These are phyloP conservation scores for Pilatotrama ljubarskyi DNA, from an alignment of 768 basidiomycete species.

Conservation along the genomic window DNA sequence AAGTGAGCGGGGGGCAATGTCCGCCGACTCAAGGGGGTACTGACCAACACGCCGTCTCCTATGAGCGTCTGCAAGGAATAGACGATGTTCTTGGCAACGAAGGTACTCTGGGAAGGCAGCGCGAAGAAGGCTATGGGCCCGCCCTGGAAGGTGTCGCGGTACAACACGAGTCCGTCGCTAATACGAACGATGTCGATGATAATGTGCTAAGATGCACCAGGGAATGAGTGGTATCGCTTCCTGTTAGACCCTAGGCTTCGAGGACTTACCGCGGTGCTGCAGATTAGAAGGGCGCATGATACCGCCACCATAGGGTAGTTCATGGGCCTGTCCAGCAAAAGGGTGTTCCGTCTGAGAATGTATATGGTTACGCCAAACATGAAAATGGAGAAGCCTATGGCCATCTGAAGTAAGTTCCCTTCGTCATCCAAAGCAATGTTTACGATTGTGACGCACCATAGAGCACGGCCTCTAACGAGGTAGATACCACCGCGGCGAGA, in stretches of 20 bases:
- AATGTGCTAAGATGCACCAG: neutral
- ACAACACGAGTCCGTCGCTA: constrained; percentile 29
- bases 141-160: constrained; percentile 20
- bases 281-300: constrained; percentile 30
- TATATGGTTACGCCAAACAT: constrained; percentile 37
- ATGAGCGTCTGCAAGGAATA: constrained; percentile 31
- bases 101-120: constrained; percentile 30
- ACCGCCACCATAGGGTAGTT: constrained; percentile 18
- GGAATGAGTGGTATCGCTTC: neutral
- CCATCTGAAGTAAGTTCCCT: no score
- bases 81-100: constrained; percentile 30
- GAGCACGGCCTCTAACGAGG: constrained; percentile 28
- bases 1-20: neutral
- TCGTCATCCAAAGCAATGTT: no score
- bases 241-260: neutral
- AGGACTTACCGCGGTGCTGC: constrained; percentile 33
- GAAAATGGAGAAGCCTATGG: constrained; percentile 36
- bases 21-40: neutral
- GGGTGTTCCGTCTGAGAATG: constrained; percentile 17
- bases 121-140: constrained; percentile 30
- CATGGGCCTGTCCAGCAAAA: neutral
- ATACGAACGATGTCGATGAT: constrained; percentile 2
- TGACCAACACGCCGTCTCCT: constrained; percentile 34
- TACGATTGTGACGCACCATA: constrained; percentile 22
- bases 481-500: constrained; percentile 28